Evolutionary conservation across 2,329 filamentous ascomycete genomes (phyloP).

Genomic region (Ustilaginoidea virens): DNA sequence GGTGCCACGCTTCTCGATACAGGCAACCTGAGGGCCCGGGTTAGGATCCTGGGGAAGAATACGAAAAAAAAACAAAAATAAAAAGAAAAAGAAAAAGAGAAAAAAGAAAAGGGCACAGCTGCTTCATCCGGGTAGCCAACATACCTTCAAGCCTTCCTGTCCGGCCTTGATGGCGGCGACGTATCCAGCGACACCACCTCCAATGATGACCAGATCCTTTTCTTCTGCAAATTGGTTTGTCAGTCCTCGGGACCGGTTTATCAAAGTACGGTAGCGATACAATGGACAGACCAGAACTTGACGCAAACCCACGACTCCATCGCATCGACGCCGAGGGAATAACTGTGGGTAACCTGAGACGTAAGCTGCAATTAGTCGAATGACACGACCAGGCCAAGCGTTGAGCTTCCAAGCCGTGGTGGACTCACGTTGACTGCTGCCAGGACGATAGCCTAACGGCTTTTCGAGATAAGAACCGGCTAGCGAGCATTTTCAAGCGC

Average conservation of each 20-base stretch:
- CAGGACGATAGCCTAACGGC: conserved; percentile 39
- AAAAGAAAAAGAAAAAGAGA: too few relatives aligned
- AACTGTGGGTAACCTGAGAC: conserved; percentile 32
- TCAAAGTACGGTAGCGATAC: conserved; percentile 16
- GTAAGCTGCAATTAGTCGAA: neutral
- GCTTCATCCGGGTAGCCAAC: too few relatives aligned
- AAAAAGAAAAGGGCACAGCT: too few relatives aligned
- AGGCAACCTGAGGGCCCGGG: too few relatives aligned
- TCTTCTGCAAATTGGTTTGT: conserved; percentile 56
- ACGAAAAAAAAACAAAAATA: too few relatives aligned
- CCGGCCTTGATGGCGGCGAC: conserved; percentile 98
- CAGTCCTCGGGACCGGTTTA: too few relatives aligned
- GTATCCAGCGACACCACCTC: conserved; percentile 95
- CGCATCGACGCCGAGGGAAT: conserved; percentile 25
- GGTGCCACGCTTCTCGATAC: conserved; percentile 93
- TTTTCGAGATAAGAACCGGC: conserved; percentile 43
- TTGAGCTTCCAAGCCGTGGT: neutral
- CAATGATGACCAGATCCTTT: conserved; percentile 94
- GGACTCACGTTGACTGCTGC: conserved; percentile 36
- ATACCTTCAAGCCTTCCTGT: conserved; percentile 89
- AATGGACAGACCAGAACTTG: conserved; percentile 33
- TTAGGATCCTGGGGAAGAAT: too few relatives aligned
- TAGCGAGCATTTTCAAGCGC: conserved; percentile 38
- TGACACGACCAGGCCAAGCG: neutral
- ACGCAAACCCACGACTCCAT: conserved; percentile 44